Percentiles rank a stretch among this genome's conserved stretches.
Evolutionary conservation across 768 basidiomycete species (phyloP).

Genomic region (Serendipita indica): DNA sequence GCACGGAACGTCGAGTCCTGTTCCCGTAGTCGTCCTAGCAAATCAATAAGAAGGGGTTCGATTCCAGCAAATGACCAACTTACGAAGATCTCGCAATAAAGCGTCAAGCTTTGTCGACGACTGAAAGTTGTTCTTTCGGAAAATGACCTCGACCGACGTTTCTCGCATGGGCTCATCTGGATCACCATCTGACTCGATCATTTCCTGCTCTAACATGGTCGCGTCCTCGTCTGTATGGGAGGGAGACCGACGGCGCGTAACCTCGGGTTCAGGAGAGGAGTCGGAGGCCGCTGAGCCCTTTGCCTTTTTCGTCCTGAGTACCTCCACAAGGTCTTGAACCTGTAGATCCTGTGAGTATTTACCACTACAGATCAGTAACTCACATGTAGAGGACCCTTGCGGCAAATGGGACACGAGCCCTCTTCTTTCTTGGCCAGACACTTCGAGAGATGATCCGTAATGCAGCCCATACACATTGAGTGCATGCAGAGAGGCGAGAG

Average conservation of each 20-base stretch:
- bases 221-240: neutral
- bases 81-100: slow-evolving; percentile 53
- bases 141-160: slow-evolving; percentile 30
- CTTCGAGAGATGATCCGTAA: slow-evolving; percentile 52
- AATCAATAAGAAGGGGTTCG: neutral
- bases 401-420: slow-evolving; percentile 69
- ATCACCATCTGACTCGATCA: slow-evolving; percentile 10
- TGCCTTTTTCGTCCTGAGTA: slow-evolving; percentile 27
- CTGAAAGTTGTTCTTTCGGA: slow-evolving; percentile 70
- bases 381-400: slow-evolving; percentile 50
- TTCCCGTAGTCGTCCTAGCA: slow-evolving; percentile 38
- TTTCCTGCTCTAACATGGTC: no score
- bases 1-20: slow-evolving; percentile 68
- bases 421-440: slow-evolving; percentile 57
- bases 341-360: slow-evolving; percentile 17
- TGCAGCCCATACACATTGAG: slow-evolving; percentile 85
- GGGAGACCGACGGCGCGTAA: neutral
- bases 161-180: slow-evolving; percentile 3
- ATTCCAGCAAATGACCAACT: slow-evolving; percentile 28
- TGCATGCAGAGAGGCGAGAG: slow-evolving; percentile 67
- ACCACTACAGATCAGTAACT: slow-evolving; percentile 5
- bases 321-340: slow-evolving; percentile 49
- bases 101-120: slow-evolving; percentile 88
- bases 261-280: slow-evolving; percentile 13
- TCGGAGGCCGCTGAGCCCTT: slow-evolving; percentile 8